Evolutionary conservation across 495 filamentous ascomycete species (phyloP).

Genomic region (Cryomyces minteri): DNA sequence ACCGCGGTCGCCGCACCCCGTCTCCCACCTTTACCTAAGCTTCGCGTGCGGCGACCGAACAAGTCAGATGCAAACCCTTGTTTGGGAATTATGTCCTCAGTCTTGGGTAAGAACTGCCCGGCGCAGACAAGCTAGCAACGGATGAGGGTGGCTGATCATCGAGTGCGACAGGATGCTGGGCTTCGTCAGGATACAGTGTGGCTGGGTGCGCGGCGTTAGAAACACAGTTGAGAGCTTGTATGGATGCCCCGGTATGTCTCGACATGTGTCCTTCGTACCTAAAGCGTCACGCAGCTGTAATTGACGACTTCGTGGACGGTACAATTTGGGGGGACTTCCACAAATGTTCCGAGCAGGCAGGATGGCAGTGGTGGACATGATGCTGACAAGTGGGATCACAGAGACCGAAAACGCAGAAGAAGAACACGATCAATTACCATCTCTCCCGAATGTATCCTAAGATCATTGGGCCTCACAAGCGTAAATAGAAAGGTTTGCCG

Average conservation of each 20-base stretch:
- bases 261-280: too few relatives aligned
- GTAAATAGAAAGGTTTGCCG: constrained; percentile 35
- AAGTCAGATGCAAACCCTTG: constrained; percentile 60
- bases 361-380: too few relatives aligned
- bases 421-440: constrained; percentile 92
- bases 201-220: constrained; percentile 68
- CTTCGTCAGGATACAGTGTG: constrained; percentile 56
- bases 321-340: too few relatives aligned
- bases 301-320: too few relatives aligned
- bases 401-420: constrained; percentile 43
- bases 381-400: constrained; percentile 15
- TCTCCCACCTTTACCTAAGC: constrained; percentile 67
- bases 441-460: constrained; percentile 69
- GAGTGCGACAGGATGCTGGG: constrained; percentile 65
- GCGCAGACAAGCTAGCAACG: background rate
- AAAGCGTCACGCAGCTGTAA: too few relatives aligned
- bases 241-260: constrained; percentile 70
- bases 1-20: constrained; percentile 41
- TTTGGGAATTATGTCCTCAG: constrained; percentile 66
- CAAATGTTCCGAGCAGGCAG: too few relatives aligned
- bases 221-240: constrained; percentile 69
- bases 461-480: constrained; percentile 55
- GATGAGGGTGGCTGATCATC: too few relatives aligned
- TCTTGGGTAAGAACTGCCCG: constrained; percentile 47
- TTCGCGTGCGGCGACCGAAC: constrained; percentile 74